Base-by-base conservation (phyloP, 2,329 filamentous ascomycete species). In the Cladosporium colombiae region DNA sequence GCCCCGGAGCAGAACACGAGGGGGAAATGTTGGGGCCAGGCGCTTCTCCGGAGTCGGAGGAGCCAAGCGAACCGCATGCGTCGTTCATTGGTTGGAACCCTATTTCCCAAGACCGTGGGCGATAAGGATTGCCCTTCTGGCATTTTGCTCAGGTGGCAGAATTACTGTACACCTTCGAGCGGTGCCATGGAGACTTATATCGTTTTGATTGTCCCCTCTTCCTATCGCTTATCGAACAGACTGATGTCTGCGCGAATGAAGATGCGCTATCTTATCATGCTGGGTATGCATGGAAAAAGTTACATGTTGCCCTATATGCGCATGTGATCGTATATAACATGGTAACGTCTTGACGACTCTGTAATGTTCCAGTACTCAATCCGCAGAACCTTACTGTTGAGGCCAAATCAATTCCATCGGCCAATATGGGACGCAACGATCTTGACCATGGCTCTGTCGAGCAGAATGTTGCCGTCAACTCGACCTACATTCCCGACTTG, bases 111-210 rank as follows among this genome's bases (percentile, higher is more conserved):
- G 56, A 29, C 56, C 25, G 13, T 25, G 23, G 56, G n/a, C 25
- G 61, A 63, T 63, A 63, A 63, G 61, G 33, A 56, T 44, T 37
- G 11, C 31, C 31, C 21, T 25, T 25, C 11, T 8, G n/a, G 14
- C n/a, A 25, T 63, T 63, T 63, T 63, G 61, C 61, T 63, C 61
- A 63, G 61, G 61, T 63, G 61, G 49, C 50, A 56, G 23, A 63
- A 63, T 63, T 55, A 63, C 61, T 63, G 61, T 63, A 33, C 49
- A 46, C 14, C 8, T 23, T 40, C 29, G 33, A 27, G 7, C 21
- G 11, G 31, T 21, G 23, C 23, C 23, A 29, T 59, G 16, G 27
- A 29, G 23, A 5, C 10, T 59, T 59, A 44, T 59, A 59, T 35
- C 33, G 40, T 40, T 31, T 3, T 46, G 33, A 29, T 7, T 23